Evolutionary conservation across 768 basidiomycete species (phyloP), one percentile per base, ranked within the genome.

Genomic region (Mycena vitilis): DNA sequence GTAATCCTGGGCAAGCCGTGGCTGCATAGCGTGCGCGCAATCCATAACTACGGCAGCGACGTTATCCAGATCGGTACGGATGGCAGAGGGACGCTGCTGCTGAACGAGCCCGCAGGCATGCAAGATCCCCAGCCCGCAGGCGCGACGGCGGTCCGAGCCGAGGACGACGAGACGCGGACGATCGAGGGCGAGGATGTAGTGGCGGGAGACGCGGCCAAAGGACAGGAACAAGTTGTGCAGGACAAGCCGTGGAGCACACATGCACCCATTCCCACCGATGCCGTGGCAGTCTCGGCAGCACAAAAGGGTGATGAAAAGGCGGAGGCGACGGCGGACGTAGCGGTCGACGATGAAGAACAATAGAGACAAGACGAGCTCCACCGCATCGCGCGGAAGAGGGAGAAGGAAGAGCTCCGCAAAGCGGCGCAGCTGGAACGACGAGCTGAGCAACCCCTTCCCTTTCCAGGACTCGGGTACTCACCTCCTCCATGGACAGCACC

Each of bases 341-440:
- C 8, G 83, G 82, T 0, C 34, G 74, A 1, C 83, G 84, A 0
- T 82, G 38, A 40, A 13, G 38, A 40, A 13, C 38, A 40, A 40
- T 40, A 13, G 38, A 13, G 13, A 7, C 38, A 13, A 40, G 38
- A 40, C 8, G 38, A 40, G 38, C 38, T 6, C 38, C 8, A 40
- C 38, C 38, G 38, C 38, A 40, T 40, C 25, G 44, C 42, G 56
- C 12, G 38, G n/a, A 37, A 5, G n/a, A 22, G 47, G 2, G 48
- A 7, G 38, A 65, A 57, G 48, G 56, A 61, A 22, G 22, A 10
- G 0, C 23, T n/a, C 18, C 59, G 61, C 2, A 63, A 69, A 45
- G 61, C 51, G 1, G 59, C 23, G 36, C 66, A 68, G 55, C 66
- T 68, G 15, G 12, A 56, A 22, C 13, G 56, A 40, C 12, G 66